These are phyloP conservation scores for Aureobasidium sp. DNA, from an alignment of 2,329 filamentous ascomycete genomes.

Conservation along the genomic window DNA sequence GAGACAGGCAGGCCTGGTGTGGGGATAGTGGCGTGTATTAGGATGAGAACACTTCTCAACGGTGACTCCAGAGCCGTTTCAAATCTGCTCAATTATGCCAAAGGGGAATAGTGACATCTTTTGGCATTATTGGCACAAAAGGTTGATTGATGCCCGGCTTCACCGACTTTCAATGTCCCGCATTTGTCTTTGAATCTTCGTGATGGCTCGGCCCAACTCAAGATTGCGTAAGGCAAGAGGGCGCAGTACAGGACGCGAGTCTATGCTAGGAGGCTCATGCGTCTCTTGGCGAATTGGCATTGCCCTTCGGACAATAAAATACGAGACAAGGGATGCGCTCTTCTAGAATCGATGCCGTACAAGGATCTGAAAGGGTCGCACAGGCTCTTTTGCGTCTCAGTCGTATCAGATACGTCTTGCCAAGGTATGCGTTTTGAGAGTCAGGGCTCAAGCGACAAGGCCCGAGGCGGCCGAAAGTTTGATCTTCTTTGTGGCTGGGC, in stretches of 20 bases:
- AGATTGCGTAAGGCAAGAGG: neutral
- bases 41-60: conserved; percentile 9
- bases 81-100: conserved; percentile 3
- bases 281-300: conserved; percentile 8
- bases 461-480: conserved; percentile 11
- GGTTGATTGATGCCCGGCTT: neutral
- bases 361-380: neutral
- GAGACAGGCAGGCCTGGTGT: conserved; percentile 7
- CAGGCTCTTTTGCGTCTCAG: neutral
- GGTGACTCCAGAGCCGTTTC: conserved; percentile 2
- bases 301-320: neutral
- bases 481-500: neutral
- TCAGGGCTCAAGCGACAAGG: neutral
- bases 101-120: neutral
- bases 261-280: neutral
- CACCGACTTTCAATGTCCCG: conserved; percentile 9
- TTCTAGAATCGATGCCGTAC: conserved; percentile 1
- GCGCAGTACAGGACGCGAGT: conserved; percentile 3
- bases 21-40: conserved; percentile 13
- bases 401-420: conserved; percentile 1
- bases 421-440: neutral
- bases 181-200: neutral
- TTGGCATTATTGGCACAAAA: neutral
- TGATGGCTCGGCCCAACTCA: conserved; percentile 1
- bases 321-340: neutral